Percentiles rank a stretch among this genome's conserved stretches.
Evolutionary conservation across 148 eudicot species (phyloP).

Genomic region (Nepenthes mirabilis): DNA sequence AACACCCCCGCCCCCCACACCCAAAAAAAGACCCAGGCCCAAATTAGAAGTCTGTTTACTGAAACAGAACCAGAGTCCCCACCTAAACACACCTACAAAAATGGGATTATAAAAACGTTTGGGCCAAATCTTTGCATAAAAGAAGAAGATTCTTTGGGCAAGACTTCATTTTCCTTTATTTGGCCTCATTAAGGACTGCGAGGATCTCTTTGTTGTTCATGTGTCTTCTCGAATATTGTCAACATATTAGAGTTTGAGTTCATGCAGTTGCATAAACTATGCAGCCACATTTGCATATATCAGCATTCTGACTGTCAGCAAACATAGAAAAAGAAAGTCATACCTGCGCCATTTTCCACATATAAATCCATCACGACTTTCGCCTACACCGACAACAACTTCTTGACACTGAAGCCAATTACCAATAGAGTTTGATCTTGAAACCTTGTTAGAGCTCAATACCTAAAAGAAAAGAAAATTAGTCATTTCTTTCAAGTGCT

Average conservation of each 20-base stretch:
- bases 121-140: too few species aligned
- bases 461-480: constrained; percentile 25
- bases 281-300: background rate
- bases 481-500: constrained; percentile 5
- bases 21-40: too few species aligned
- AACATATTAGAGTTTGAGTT: background rate
- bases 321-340: background rate
- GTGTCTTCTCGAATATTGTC: background rate
- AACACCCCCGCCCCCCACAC: too few species aligned
- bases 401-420: constrained; percentile 93
- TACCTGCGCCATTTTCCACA: constrained; percentile 99
- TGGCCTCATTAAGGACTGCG: too few species aligned
- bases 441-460: constrained; percentile 22
- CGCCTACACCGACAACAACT: constrained; percentile 42
- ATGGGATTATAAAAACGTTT: too few species aligned
- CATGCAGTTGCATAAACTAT: too few species aligned
- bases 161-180: too few species aligned
- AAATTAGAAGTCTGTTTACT: too few species aligned
- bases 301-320: background rate
- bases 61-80: too few species aligned
- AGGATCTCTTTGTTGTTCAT: too few species aligned
- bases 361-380: constrained; percentile 47
- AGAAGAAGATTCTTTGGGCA: too few species aligned
- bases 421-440: constrained; percentile 44
- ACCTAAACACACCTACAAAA: too few species aligned